phyloP scores from a whole-genome alignment of 257 asterid genomes.

The Rehmannia glutinosa region DNA sequence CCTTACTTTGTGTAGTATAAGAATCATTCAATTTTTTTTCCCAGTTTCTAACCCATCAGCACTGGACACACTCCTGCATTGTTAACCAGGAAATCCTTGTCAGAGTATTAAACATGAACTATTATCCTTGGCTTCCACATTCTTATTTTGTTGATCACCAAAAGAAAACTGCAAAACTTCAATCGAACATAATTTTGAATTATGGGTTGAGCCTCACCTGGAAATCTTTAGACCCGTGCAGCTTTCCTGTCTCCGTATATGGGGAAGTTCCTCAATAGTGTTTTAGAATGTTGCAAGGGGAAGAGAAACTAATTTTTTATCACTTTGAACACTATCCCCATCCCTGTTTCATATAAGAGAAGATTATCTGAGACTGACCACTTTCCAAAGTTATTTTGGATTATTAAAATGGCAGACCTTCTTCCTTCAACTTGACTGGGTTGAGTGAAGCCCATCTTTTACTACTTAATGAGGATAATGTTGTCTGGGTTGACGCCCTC shows the following conservation, averaged over 20 bases:
- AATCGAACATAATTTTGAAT: slow-evolving; percentile 5
- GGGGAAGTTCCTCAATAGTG: slow-evolving; percentile 35
- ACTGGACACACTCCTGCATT: slow-evolving; percentile 24
- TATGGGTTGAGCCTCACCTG: slow-evolving; percentile 37
- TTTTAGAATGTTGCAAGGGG: slow-evolving; percentile 34
- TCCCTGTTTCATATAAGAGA: slow-evolving; percentile 33
- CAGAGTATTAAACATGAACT: slow-evolving; percentile 7
- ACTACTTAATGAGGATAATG: slow-evolving; percentile 29
- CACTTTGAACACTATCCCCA: slow-evolving; percentile 23
- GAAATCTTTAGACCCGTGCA: slow-evolving; percentile 18
- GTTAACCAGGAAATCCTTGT: slow-evolving; percentile 17
- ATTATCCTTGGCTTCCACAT: not conserved
- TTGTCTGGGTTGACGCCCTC: slow-evolving; percentile 33
- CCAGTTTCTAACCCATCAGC: slow-evolving; percentile 20
- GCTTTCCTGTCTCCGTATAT: slow-evolving; percentile 36
- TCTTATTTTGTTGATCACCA: slow-evolving; percentile 11
- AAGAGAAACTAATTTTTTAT: slow-evolving; percentile 29
- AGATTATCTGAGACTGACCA: slow-evolving; percentile 11
- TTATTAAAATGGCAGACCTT: slow-evolving; percentile 31
- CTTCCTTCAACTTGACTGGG: slow-evolving; percentile 33
- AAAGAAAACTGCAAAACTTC: not conserved
- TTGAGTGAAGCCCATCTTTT: slow-evolving; percentile 30
- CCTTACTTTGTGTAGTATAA: slow-evolving; percentile 17
- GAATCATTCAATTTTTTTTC: slow-evolving; percentile 18
- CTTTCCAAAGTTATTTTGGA: slow-evolving; percentile 1